Evolutionary conservation across 768 basidiomycete genomes (phyloP), one percentile per base, ranked within the genome.

Genomic region (Mrakia blollopis): DNA sequence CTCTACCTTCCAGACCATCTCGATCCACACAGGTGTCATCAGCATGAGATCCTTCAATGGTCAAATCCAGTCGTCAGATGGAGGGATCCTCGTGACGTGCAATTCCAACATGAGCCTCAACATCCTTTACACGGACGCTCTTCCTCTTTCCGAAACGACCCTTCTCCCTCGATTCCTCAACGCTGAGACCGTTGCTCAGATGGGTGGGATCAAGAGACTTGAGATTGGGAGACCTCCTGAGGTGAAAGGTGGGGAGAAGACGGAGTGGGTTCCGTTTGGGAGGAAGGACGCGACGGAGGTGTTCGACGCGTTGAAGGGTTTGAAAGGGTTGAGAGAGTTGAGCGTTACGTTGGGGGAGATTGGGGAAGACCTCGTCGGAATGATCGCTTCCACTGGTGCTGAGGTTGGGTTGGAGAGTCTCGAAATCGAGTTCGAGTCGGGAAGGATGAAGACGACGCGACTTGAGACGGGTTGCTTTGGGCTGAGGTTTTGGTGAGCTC

Each of bases 221-320:
- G 60, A 28, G 60, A n/a, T 30, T 32, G 32, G n/a, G n/a, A n/a
- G 23, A 25, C 60, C 60, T 60, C 60, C 60, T 25, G n/a, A 28
- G n/a, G n/a, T n/a, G 2, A 14, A 61, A n/a, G 30, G 60, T 3
- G 32, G n/a, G 57, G 23, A 61, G 60, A n/a, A 32, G 60, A n/a
- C n/a, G n/a, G 60, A 61, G 32, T 61, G 32, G n/a, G 60, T 61
- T 16, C 60, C 60, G 11, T 32, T 61, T n/a, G 60, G 60, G n/a
- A 61, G 32, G 60, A 61, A 61, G 60, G 60, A 61, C n/a, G n/a
- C n/a, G n/a, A n/a, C n/a, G 25, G 16, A 61, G 60, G n/a, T 61
- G n/a, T 61, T 61, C 60, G n/a, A n/a, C n/a, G 60, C n/a, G n/a
- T 61, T 61, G n/a, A 61, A 61, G 60, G 60, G 32, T 11, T 32